These are phyloP conservation scores for Jatropha curcas DNA, from an alignment of 345 rosid genomes.

Conservation along the genomic window DNA sequence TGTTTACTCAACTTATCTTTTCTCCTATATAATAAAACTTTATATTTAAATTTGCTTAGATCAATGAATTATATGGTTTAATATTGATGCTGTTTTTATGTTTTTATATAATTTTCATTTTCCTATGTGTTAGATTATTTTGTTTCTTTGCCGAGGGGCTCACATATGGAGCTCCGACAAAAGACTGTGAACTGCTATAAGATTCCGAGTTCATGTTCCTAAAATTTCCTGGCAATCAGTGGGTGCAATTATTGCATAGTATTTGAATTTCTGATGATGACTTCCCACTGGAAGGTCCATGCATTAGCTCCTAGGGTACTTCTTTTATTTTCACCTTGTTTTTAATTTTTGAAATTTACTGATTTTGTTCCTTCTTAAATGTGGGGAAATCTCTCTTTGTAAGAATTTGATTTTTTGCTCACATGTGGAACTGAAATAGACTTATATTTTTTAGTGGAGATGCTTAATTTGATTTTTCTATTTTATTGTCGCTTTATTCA, in stretches of 20 bases:
- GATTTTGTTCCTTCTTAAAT: background rate
- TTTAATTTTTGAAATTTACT: background rate
- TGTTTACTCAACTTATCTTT: background rate
- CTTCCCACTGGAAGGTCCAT: background rate
- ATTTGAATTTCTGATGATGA: constrained; percentile 5
- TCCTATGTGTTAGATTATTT: background rate
- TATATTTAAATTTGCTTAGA: background rate
- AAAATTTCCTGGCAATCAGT: background rate
- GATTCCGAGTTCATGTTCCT: background rate
- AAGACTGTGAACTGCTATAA: background rate
- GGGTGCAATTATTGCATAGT: background rate
- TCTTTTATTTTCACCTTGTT: background rate
- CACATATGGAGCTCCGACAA: background rate
- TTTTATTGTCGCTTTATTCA: background rate
- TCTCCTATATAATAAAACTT: background rate
- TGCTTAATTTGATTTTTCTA: too few relatives aligned
- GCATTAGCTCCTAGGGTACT: background rate
- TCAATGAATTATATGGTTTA: background rate
- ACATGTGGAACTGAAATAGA: too few relatives aligned
- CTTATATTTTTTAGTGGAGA: too few relatives aligned
- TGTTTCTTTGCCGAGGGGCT: constrained; percentile 5
- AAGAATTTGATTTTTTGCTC: background rate
- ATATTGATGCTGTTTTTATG: background rate
- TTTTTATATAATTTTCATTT: background rate
- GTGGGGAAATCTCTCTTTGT: background rate